Percentiles rank a stretch among this genome's conserved stretches.
phyloP scores from a whole-genome alignment of 2,329 filamentous ascomycete genomes.

The Fusarium brachygibbosum region DNA sequence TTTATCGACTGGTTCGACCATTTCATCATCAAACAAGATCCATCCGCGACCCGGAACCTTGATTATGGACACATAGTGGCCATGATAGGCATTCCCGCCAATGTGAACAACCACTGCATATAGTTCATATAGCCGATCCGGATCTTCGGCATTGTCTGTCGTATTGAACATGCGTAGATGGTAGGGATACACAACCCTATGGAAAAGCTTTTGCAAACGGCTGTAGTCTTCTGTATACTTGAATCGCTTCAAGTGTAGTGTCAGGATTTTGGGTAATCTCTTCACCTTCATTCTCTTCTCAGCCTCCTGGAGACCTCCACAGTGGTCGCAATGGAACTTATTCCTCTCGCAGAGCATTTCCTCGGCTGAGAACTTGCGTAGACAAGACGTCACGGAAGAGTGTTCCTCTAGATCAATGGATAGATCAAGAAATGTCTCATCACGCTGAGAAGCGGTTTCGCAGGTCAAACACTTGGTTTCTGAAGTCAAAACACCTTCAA shows the following conservation, averaged over 20 bases:
- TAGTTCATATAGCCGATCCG: constrained; percentile 93
- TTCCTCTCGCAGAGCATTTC: constrained; percentile 99
- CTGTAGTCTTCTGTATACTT: constrained; percentile 98
- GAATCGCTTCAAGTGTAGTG: constrained; percentile 94
- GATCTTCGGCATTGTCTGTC: constrained; percentile 93
- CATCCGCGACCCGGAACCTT: constrained; percentile 97
- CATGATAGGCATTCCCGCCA: constrained; percentile 95
- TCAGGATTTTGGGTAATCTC: constrained; percentile 88
- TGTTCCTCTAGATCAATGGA: constrained; percentile 97
- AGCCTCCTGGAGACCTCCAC: constrained; percentile 94
- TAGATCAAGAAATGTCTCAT: constrained; percentile 95
- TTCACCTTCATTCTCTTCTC: constrained; percentile 99
- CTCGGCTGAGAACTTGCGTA: constrained; percentile 96
- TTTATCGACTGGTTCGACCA: constrained; percentile 98
- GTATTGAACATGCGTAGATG: constrained; percentile 97
- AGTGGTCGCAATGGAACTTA: constrained; percentile 99
- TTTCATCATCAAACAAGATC: constrained; percentile 97
- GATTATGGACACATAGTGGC: constrained; percentile 97
- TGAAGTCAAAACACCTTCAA: constrained; percentile 93
- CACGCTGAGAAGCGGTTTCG: constrained; percentile 93
- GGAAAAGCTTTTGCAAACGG: constrained; percentile 93
- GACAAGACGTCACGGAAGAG: constrained; percentile 93
- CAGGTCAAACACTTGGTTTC: constrained; percentile 97
- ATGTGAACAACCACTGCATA: constrained; percentile 99
- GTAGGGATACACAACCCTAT: constrained; percentile 96